Evolutionary conservation across 352 stramenopile genomes (phyloP).

Genomic region (Hyaloperonospora brassicae): DNA sequence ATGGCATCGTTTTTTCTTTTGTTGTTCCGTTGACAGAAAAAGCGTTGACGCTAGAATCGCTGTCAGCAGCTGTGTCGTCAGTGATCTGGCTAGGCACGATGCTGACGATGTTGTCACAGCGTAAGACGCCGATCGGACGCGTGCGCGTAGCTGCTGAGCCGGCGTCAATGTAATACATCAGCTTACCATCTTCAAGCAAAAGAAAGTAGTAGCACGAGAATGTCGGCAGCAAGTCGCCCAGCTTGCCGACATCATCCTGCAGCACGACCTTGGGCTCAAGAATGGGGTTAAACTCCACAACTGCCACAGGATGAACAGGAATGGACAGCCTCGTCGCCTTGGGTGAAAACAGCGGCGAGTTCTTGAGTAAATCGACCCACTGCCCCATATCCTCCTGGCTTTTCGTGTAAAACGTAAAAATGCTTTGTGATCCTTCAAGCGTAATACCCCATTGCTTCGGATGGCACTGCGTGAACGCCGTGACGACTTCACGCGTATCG

Average conservation of each 20-base stretch:
- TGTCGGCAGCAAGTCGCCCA: constrained; percentile 63
- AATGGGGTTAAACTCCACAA: constrained; percentile 65
- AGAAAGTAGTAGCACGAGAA: constrained; percentile 65
- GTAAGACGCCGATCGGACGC: constrained; percentile 68
- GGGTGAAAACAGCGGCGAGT: constrained; percentile 65
- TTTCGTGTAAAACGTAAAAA: constrained; percentile 83
- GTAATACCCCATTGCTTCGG: constrained; percentile 83
- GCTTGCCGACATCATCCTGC: constrained; percentile 61
- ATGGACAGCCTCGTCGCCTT: constrained; percentile 58
- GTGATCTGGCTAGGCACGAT: constrained; percentile 65
- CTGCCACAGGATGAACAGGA: constrained; percentile 67
- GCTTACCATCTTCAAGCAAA: constrained; percentile 69
- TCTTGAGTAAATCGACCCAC: constrained; percentile 85
- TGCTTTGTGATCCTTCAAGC: constrained; percentile 66
- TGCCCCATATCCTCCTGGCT: constrained; percentile 70
- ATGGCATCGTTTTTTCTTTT: constrained; percentile 63
- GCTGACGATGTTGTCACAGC: constrained; percentile 74
- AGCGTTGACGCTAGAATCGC: constrained; percentile 10
- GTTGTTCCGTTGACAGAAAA: constrained; percentile 20
- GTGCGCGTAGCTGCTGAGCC: constrained; percentile 45
- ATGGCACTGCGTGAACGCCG: constrained; percentile 73
- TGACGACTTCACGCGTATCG: constrained; percentile 67
- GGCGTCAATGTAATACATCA: constrained; percentile 69
- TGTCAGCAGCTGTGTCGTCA: constrained; percentile 14
- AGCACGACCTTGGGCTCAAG: constrained; percentile 65